Conservation (phyloP, 495 filamentous ascomycete species). For the Tuber brumale region DNA sequence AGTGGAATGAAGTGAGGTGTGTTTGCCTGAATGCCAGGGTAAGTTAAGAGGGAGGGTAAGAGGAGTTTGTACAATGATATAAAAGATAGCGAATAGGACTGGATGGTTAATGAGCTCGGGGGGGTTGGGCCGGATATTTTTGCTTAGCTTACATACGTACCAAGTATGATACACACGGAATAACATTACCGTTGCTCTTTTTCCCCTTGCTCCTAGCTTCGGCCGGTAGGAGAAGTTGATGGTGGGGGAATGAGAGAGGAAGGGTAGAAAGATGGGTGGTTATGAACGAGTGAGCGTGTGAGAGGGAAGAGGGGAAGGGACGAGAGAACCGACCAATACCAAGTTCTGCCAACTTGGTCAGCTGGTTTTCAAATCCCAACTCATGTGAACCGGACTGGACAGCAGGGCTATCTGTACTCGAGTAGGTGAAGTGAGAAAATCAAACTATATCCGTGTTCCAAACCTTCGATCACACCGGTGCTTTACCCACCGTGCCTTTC, state of each 20-base stretch:
- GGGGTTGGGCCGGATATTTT: not conserved
- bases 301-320: not conserved
- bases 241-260: too few relatives aligned
- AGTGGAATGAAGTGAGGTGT: not conserved
- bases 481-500: not conserved
- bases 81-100: constrained; percentile 12
- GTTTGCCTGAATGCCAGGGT: not conserved
- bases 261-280: too few relatives aligned
- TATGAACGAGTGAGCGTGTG: not conserved
- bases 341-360: not conserved
- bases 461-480: not conserved
- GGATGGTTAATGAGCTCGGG: not conserved
- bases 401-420: not conserved
- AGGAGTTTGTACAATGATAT: constrained; percentile 6
- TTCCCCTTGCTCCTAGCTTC: not conserved
- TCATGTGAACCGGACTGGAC: not conserved
- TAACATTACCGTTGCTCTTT: not conserved
- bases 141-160: not conserved
- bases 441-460: not conserved
- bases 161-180: not conserved
- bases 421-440: not conserved
- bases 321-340: not conserved
- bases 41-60: not conserved
- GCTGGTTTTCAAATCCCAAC: not conserved
- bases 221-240: not conserved